Percentiles rank a stretch among this genome's conserved stretches.
Conservation (phyloP, 139 green algal species). For the Coccomyxa sp. region DNA sequence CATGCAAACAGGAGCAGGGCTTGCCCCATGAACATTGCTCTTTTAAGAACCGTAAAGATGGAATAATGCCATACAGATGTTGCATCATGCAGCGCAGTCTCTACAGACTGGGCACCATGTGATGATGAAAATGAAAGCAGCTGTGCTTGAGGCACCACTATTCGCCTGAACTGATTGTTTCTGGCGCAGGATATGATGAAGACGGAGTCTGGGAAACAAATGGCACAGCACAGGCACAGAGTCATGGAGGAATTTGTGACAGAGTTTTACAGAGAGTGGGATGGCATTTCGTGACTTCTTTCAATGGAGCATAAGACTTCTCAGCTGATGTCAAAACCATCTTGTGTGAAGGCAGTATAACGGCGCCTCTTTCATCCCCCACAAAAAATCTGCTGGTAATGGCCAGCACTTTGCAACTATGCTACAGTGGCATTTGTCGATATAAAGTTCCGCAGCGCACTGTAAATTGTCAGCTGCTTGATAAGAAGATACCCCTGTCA, state of each 20-base stretch:
- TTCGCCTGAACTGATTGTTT: no score
- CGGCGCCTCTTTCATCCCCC: no score
- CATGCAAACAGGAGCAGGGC: not conserved
- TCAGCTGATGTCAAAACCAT: slow-evolving; percentile 5
- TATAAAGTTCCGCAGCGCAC: no score
- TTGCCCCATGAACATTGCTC: not conserved
- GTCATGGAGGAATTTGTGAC: slow-evolving; percentile 63
- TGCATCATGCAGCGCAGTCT: not conserved
- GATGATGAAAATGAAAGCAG: no score
- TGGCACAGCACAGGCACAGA: slow-evolving; percentile 48
- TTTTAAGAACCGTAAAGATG: not conserved
- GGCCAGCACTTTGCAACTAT: no score
- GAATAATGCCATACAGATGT: not conserved
- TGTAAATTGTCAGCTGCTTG: no score
- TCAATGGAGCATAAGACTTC: slow-evolving; percentile 18
- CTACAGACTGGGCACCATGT: not conserved
- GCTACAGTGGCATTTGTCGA: no score
- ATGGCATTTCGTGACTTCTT: slow-evolving; percentile 21
- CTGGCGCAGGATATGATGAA: slow-evolving; percentile 60
- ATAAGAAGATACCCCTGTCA: no score
- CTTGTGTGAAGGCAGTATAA: no score
- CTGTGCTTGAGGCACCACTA: no score
- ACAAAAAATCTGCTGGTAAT: no score
- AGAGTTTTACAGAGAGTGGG: slow-evolving; percentile 57
- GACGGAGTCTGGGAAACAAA: slow-evolving; percentile 32